Base-by-base conservation (phyloP, 352 stramenopile genomes). In the Globisporangium alternatum region DNA sequence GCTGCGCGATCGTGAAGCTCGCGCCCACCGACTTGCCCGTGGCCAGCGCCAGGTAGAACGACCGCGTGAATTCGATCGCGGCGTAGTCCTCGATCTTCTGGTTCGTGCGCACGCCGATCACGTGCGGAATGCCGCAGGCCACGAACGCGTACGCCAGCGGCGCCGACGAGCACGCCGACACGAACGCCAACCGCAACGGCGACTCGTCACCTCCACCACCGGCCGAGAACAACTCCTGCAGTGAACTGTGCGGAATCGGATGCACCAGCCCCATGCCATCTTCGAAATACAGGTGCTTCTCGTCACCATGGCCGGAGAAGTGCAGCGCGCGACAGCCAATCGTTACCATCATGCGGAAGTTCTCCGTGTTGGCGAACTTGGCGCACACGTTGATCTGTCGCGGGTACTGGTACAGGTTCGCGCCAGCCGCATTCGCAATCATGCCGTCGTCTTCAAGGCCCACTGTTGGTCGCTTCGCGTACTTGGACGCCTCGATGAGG, bases 291-390 rank as follows among this genome's bases (percentile, higher is more conserved):
- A 98, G 58, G 58, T 91, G 91, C 15, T 93, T 81, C 47, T 93
- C 88, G 66, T 98, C 91, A 0, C 96, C 96, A 66, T 99, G 96
- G 15, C 96, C 96, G 3, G 91, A 98, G 68, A 98, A 99, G 67
- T 99, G 96, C 33, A 99, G 72, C 28, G 91, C 94, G 59, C 88
- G 82, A 64, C 91, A 97, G 1, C 91, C 89, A 39, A 97, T 79
- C 10, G 95, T 98, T 25, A 98, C 77, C 58, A 96, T 89, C 39
- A 88, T 86, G n/a, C 93, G 81, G 22, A 99, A 95, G 12, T 90
- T 91, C 48, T 98, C 84, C 31, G 90, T 96, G 53, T 97, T 98
- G 15, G 95, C 95, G 69, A 96, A 98, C 66, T 98, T 96, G 35
- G 97, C 97, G 5, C 84, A 86, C n/a, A 98, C 72, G 51, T 89